Base-by-base conservation (phyloP, 768 basidiomycete species). In the Lentinus tigrinus region DNA sequence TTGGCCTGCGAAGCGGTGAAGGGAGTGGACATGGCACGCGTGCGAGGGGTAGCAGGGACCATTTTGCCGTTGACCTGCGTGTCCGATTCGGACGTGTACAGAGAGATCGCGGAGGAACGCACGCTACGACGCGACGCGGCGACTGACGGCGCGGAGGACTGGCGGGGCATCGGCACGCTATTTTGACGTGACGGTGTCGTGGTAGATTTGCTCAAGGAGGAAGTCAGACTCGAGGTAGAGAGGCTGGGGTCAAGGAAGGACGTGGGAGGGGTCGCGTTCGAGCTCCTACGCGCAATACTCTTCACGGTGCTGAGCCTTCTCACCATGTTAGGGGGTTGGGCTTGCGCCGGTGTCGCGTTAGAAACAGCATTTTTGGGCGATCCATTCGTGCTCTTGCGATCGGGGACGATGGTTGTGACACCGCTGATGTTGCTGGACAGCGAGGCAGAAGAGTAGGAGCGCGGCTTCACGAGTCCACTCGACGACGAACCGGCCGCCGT, bases 371-470 rank as follows among this genome's bases (percentile, higher is more conserved):
- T 58, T 52, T 59, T 57, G 31, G 55, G 48, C 10, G 56, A 49
- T 17, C 59, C 54, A 37, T 65, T 63, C n/a, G 38, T 46, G 38
- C 63, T 65, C 52, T 64, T 63, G 52, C 63, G 64, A 48, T 63
- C 54, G 23, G 43, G 73, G 56, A 58, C 79, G 51, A 84, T 73
- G 10, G 83, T 85, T 4, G 80, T 80, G 65, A 74, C 77, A 5
- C 78, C 80, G 61, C 82, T 84, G 52, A 71, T 62, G 52, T 73
- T 69, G 55, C 79, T 80, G 37, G 71, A 63, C 34, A 78, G 64
- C 5, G 79, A 79, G 42, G 80, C 81, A 62, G 74, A 81, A 17
- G 84, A 86, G 58, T 77, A 73, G 14, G 81, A 74, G 21, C 84
- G 77, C 23, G 84, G 78, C 70, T 86, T 86, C 9, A 75, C 72